A percentile compares a stretch with the other conserved stretches of the same genome.
These are phyloP conservation scores for Ceratocystis huliohia DNA, from an alignment of 2,329 filamentous ascomycete genomes.

Conservation along the genomic window DNA sequence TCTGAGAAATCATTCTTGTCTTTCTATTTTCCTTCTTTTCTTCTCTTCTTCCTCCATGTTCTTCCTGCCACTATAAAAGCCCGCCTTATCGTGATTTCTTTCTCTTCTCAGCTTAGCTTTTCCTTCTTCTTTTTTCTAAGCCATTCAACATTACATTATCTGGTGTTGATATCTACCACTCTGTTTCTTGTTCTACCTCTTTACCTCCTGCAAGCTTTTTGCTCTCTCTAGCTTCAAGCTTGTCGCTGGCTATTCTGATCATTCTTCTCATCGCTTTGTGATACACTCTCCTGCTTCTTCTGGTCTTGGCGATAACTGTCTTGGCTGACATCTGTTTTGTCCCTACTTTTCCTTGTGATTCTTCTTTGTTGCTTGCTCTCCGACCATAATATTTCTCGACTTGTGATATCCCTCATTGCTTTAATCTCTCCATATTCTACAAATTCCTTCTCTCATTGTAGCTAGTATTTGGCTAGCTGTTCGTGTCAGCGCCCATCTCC, in stretches of 20 bases:
- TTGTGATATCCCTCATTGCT: not conserved
- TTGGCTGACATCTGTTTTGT: not conserved
- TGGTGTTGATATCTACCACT: not conserved
- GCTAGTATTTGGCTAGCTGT: not conserved
- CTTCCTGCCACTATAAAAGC: not conserved
- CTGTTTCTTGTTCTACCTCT: not conserved
- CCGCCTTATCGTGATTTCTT: not conserved
- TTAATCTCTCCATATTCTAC: not conserved
- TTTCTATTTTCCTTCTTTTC: conserved; percentile 18
- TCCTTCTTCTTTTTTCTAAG: conserved; percentile 5
- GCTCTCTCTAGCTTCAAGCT: not conserved
- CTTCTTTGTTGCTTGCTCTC: not conserved
- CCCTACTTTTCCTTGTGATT: not conserved
- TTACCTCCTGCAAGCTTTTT: not conserved
- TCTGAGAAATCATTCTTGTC: conserved; percentile 21
- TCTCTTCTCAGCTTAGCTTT: not conserved
- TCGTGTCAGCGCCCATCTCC: not conserved
- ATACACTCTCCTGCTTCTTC: not conserved
- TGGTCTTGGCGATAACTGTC: not conserved
- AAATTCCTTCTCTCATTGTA: not conserved
- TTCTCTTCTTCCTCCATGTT: conserved; percentile 8
- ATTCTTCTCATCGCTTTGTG: not conserved
- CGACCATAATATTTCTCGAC: not conserved
- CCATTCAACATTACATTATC: not conserved
- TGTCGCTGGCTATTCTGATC: not conserved